Percentiles rank a stretch among this genome's conserved stretches.
Conservation (phyloP, 1,284 basidiomycete genomes). For the Phellopilus nigrolimitatus region DNA sequence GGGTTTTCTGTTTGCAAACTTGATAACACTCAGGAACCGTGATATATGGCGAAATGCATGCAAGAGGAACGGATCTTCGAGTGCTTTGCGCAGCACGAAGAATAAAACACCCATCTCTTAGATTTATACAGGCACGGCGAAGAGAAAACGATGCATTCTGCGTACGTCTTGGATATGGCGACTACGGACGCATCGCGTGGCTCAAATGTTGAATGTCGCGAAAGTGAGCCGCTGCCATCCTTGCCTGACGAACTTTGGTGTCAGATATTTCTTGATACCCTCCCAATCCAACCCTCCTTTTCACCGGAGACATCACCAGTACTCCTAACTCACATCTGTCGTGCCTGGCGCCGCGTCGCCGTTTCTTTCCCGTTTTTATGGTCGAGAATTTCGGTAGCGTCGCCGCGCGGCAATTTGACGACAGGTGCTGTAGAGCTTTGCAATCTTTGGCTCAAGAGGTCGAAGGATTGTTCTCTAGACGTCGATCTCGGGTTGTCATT, state of each 20-base stretch:
- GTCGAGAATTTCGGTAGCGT: slow-evolving; percentile 3
- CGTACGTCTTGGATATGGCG: too few relatives aligned
- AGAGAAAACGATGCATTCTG: too few relatives aligned
- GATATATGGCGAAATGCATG: too few relatives aligned
- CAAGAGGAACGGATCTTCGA: too few relatives aligned
- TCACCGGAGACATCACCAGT: not conserved
- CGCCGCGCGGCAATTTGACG: not conserved
- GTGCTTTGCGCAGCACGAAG: too few relatives aligned
- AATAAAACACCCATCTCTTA: too few relatives aligned
- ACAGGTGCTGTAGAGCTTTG: slow-evolving; percentile 7
- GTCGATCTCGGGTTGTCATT: slow-evolving; percentile 9
- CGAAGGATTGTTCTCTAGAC: slow-evolving; percentile 4
- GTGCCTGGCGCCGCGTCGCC: slow-evolving; percentile 7
- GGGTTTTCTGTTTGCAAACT: too few relatives aligned
- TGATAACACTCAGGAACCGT: too few relatives aligned
- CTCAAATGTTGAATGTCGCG: too few relatives aligned
- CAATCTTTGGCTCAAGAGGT: slow-evolving; percentile 10
- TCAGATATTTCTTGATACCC: not conserved
- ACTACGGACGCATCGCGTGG: too few relatives aligned
- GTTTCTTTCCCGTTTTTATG: slow-evolving; percentile 11
- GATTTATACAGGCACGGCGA: too few relatives aligned
- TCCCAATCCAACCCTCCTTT: not conserved
- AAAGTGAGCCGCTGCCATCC: not conserved
- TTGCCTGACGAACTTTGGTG: slow-evolving; percentile 13
- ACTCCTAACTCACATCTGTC: slow-evolving; percentile 4